These are phyloP conservation scores for Lactarius quietus DNA, from an alignment of 768 basidiomycete genomes.

Conservation along the genomic window DNA sequence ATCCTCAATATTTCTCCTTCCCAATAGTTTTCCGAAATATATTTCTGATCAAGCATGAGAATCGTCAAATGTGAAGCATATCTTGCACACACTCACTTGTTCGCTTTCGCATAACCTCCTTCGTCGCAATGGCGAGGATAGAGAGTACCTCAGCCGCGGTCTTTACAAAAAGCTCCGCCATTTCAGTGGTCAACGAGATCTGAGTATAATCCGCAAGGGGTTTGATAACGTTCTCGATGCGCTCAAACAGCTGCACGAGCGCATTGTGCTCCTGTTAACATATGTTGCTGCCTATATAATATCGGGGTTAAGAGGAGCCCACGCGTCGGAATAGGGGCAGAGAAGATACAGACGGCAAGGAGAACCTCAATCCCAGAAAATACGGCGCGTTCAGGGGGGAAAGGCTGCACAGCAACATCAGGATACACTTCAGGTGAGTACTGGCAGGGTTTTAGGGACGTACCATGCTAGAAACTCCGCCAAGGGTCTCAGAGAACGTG, in stretches of 20 bases:
- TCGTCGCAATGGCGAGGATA: background rate
- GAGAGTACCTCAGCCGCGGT: background rate
- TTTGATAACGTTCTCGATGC: background rate
- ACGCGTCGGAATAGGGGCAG: background rate
- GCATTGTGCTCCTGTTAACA: background rate
- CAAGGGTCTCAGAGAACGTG: background rate
- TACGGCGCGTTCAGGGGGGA: background rate
- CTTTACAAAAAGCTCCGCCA: background rate
- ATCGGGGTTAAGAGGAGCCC: background rate
- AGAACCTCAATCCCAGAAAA: conserved; percentile 6
- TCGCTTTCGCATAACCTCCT: background rate
- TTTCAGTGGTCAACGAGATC: background rate
- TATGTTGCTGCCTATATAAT: background rate
- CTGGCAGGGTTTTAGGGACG: no score
- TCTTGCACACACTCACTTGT: background rate
- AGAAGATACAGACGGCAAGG: background rate
- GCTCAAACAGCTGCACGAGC: background rate
- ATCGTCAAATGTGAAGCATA: background rate
- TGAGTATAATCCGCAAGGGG: background rate
- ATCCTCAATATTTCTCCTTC: background rate
- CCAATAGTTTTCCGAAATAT: background rate
- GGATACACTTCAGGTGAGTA: background rate
- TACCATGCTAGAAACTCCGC: background rate
- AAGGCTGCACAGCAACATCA: background rate
- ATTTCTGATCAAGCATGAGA: background rate